Evolutionary conservation across 139 green algal genomes (phyloP).

Genomic region (Chlamydomonas applanata): DNA sequence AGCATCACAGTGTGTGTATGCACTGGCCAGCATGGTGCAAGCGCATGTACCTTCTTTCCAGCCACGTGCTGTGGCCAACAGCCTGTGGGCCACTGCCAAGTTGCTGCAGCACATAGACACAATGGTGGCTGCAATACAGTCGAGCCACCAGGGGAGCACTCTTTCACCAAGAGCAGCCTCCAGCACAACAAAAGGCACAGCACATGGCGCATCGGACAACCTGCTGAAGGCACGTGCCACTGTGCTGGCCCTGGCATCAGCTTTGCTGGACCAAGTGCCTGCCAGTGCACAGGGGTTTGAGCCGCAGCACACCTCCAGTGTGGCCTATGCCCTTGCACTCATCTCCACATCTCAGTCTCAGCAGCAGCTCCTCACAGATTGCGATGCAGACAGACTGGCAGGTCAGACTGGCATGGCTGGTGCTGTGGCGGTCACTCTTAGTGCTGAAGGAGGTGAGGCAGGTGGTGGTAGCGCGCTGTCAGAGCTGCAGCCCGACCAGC

Average conservation of each 20-base stretch:
- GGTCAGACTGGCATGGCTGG: too few relatives aligned
- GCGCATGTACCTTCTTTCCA: background rate
- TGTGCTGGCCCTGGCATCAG: constrained; percentile 10
- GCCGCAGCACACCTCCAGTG: constrained; percentile 31
- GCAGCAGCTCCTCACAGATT: too few relatives aligned
- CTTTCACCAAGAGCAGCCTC: background rate
- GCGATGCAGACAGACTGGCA: too few relatives aligned
- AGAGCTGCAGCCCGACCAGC: too few relatives aligned
- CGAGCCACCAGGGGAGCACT: background rate
- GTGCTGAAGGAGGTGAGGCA: background rate
- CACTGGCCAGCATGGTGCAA: background rate
- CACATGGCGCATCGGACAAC: background rate
- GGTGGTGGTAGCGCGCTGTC: background rate
- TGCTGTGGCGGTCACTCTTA: too few relatives aligned
- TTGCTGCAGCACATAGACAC: background rate
- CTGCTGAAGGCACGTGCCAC: background rate
- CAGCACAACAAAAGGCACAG: background rate
- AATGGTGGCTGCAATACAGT: too few relatives aligned
- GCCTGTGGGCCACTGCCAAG: background rate
- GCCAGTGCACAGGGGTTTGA: constrained; percentile 28
- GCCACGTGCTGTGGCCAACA: constrained; percentile 4
- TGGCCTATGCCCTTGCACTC: background rate
- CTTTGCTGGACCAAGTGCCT: constrained; percentile 11
- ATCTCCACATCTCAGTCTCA: background rate
- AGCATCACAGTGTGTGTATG: background rate